A percentile compares a stretch with the other conserved stretches of the same genome.
Evolutionary conservation across 2,329 filamentous ascomycete genomes (phyloP).

Genomic region (Botrytis aclada): DNA sequence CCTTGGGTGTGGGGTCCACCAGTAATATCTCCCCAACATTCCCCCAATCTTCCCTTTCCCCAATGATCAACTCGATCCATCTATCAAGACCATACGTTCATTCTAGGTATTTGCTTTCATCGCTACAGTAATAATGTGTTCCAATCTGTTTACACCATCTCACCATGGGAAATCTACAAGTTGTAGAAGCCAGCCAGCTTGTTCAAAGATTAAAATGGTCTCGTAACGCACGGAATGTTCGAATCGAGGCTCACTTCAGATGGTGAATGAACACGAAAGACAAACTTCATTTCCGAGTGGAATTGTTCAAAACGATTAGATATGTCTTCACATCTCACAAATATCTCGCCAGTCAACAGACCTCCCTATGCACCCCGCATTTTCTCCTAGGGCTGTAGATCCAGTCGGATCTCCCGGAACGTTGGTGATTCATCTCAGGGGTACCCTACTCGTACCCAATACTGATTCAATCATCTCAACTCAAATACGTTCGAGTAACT

Average conservation of each 20-base stretch:
- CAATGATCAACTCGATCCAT: background rate
- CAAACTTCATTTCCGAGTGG: background rate
- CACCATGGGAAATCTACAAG: background rate
- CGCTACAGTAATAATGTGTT: background rate
- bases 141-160: background rate
- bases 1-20: background rate
- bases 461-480: background rate
- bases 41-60: background rate
- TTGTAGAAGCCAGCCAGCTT: background rate
- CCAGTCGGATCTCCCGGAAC: background rate
- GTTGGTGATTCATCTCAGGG: background rate
- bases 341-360: background rate
- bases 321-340: background rate
- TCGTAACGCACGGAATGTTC: background rate
- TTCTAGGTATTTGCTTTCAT: background rate
- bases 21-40: background rate
- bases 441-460: background rate
- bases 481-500: too few relatives aligned
- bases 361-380: background rate
- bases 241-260: background rate
- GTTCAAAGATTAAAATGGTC: background rate
- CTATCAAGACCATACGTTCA: background rate
- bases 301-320: background rate
- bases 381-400: constrained; percentile 1
- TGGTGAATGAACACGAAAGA: background rate